These are phyloP conservation scores for Yueomyces sp. DNA, from an alignment of 805 yeast species.

Conservation along the genomic window DNA sequence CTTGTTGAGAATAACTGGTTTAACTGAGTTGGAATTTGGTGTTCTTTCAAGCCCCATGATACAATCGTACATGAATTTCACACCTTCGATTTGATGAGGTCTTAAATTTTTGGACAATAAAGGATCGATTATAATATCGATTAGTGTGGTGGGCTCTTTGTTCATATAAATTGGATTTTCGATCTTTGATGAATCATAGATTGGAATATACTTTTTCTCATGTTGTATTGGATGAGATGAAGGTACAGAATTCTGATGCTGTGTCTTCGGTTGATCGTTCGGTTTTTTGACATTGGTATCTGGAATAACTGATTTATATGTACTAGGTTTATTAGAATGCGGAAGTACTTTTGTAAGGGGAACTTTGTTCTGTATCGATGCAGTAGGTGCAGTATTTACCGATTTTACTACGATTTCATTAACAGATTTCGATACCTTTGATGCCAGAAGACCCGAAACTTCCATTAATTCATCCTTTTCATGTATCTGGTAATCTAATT, in stretches of 20 bases:
- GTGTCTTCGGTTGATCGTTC: neutral
- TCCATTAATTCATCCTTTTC: conserved; percentile 12
- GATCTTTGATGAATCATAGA: conserved; percentile 26
- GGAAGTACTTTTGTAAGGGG: neutral
- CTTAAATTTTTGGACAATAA: conserved; percentile 40
- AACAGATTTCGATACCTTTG: neutral
- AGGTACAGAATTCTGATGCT: conserved; percentile 6
- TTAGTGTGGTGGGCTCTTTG: conserved; percentile 15
- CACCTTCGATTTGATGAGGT: conserved; percentile 81
- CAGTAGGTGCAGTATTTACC: neutral
- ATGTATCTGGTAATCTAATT: conserved; percentile 36
- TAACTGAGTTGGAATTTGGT: neutral
- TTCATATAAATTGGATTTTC: conserved; percentile 32
- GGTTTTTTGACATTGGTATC: conserved; percentile 5
- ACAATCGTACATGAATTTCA: conserved; percentile 68
- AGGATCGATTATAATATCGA: conserved; percentile 51
- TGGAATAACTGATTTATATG: conserved; percentile 8
- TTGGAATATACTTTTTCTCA: conserved; percentile 22
- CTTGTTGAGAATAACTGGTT: conserved; percentile 9
- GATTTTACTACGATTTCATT: neutral
- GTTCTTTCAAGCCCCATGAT: conserved; percentile 50
- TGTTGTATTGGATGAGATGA: conserved; percentile 9
- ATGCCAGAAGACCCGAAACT: neutral
- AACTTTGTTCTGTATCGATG: conserved; percentile 2
- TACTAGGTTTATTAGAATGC: conserved; percentile 2